A percentile compares a stretch with the other conserved stretches of the same genome.
Conservation (phyloP, 2,329 filamentous ascomycete genomes). For the Colletotrichum viniferum region DNA sequence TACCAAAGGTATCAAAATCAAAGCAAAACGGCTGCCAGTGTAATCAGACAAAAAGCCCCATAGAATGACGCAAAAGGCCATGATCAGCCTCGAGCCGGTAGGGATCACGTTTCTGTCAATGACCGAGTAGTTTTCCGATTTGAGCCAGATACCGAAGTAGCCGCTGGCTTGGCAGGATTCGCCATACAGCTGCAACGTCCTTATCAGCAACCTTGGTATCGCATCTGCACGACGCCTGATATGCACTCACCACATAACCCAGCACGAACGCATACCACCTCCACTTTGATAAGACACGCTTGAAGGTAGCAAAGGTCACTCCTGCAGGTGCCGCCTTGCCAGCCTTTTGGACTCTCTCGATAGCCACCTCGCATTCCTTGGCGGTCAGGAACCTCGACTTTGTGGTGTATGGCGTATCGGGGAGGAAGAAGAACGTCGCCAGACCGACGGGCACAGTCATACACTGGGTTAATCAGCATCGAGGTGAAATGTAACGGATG, state of each 20-base stretch:
- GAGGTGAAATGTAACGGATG: not conserved
- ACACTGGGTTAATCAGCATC: not conserved
- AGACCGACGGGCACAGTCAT: slow-evolving; percentile 25
- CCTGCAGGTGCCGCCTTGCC: slow-evolving; percentile 19
- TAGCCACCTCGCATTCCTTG: slow-evolving; percentile 7
- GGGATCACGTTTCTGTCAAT: slow-evolving; percentile 27
- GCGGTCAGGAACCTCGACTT: not conserved
- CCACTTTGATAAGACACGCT: slow-evolving; percentile 20
- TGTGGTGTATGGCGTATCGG: slow-evolving; percentile 12
- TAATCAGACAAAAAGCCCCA: slow-evolving; percentile 28
- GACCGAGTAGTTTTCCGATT: slow-evolving; percentile 27
- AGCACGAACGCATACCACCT: slow-evolving; percentile 23
- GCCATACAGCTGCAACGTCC: not conserved
- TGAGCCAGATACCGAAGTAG: slow-evolving; percentile 29
- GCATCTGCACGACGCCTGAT: not conserved
- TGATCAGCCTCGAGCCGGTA: slow-evolving; percentile 27
- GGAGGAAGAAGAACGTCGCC: slow-evolving; percentile 6
- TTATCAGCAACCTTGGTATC: not conserved
- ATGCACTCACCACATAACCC: slow-evolving; percentile 21
- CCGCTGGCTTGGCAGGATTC: slow-evolving; percentile 2
- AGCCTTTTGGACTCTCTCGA: slow-evolving; percentile 8
- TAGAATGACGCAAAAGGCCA: slow-evolving; percentile 15
- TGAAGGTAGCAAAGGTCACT: slow-evolving; percentile 21
- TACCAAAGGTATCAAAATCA: not conserved
- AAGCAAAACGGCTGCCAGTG: not conserved